A percentile compares a stretch with the other conserved stretches of the same genome.
Conservation (phyloP, 768 basidiomycete genomes). For the Kwoniella europaea region DNA sequence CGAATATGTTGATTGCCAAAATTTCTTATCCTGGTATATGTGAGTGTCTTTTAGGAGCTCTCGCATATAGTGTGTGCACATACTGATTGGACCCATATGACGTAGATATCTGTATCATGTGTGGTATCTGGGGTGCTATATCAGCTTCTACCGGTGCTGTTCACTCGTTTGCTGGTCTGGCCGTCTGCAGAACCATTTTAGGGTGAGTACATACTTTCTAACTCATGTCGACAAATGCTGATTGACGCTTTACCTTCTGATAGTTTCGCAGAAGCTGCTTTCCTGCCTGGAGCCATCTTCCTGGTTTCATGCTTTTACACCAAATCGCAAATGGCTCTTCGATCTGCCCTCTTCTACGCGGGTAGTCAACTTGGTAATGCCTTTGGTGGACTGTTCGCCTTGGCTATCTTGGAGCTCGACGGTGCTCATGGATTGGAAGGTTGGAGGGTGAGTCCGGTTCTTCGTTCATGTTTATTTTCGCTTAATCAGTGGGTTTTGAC, state of each 20-base stretch:
- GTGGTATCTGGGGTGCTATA: constrained; percentile 47
- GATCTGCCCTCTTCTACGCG: constrained; percentile 46
- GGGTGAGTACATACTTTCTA: constrained; percentile 11
- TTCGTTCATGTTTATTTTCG: no score
- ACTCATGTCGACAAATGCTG: background rate
- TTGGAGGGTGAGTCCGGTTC: constrained; percentile 3
- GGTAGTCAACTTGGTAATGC: constrained; percentile 50
- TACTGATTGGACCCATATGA: background rate
- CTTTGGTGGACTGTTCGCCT: constrained; percentile 52
- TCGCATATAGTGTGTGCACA: background rate
- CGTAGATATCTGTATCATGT: constrained; percentile 46
- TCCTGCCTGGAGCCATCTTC: constrained; percentile 48
- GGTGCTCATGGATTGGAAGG: constrained; percentile 49
- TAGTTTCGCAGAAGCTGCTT: constrained; percentile 42
- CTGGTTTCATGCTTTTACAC: constrained; percentile 46
- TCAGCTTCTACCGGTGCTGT: constrained; percentile 49
- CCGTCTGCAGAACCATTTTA: constrained; percentile 42
- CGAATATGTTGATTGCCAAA: constrained; percentile 52
- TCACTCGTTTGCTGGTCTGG: constrained; percentile 40
- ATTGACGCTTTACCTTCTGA: background rate
- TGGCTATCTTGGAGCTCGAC: constrained; percentile 48
- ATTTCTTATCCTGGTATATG: constrained; percentile 47
- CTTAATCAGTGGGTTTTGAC: no score
- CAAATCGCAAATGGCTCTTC: constrained; percentile 46
- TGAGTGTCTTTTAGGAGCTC: constrained; percentile 7